Base-by-base conservation (phyloP, 208 protist species). In the Trypanosoma vivax region DNA sequence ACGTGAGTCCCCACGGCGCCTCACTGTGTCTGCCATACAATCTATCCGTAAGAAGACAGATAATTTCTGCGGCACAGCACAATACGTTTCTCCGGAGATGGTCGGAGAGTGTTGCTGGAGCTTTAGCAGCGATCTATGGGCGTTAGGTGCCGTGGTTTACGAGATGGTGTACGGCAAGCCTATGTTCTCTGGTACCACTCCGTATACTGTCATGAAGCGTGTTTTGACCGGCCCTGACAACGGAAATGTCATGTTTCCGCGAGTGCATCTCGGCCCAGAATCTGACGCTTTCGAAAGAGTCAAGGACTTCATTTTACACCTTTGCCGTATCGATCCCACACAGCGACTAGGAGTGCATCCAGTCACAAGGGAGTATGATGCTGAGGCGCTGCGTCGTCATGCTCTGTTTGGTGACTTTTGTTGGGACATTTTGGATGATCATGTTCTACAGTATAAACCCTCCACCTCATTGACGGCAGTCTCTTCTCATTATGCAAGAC, bases 41-140 rank as follows among this genome's bases (percentile, higher is more conserved):
- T 4, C 21, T 6, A 94, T 92, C 73, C 83, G 89, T 1, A 71
- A 69, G 30, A 78, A 64, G 21, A 84, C 83, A 9, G 60, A 76
- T 18, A 83, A 77, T 47, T 96, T 96, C 64, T 95, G 86, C 60
- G 93, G 90, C 40, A 96, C 89, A 14, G 85, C 91, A 10, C 85
- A 97, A 54, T 98, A 97, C 62, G 87, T 98, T 3, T 95, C 90
- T 2, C 96, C 96, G 0, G 96, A 98, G 64, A 91, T 97, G 68
- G 73, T 94, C 10, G 80, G 89, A 2, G 70, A 92, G 73, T 91
- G 92, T 65, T 49, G 61, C 29, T 97, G 91, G 82, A 96, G 90
- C 64, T 94, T 85, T 59, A 95, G 85, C 64, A 87, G 79, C 56
- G 96, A 98, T 64, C 59, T 97, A 28, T 98, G 94, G 94, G 82